Conservation (phyloP, 164 flowering plant genomes). For the Umbellularia californica region DNA sequence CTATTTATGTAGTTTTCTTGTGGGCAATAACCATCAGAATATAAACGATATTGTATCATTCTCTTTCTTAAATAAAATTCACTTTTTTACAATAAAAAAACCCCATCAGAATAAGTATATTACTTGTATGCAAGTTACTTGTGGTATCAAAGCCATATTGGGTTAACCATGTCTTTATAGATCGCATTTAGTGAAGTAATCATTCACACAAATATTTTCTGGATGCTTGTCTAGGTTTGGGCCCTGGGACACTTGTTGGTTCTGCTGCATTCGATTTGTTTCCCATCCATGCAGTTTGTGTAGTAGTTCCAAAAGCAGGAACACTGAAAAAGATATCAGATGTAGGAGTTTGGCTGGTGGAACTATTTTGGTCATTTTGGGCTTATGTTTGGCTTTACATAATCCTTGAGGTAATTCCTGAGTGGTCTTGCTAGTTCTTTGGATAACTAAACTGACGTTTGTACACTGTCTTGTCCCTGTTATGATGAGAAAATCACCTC, state of each 20-base stretch:
- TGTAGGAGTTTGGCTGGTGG: slow-evolving; percentile 92
- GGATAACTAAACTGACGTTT: neutral
- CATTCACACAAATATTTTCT: neutral
- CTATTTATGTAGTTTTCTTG: neutral
- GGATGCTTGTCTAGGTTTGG: slow-evolving; percentile 53
- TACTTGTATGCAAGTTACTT: neutral
- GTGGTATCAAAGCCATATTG: neutral
- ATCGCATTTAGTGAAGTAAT: too few species aligned
- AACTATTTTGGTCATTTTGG: slow-evolving; percentile 98
- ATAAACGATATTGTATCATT: too few species aligned
- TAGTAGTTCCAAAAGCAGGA: slow-evolving; percentile 88
- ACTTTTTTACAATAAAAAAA: too few species aligned
- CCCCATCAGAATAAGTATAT: neutral
- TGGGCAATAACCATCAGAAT: too few species aligned
- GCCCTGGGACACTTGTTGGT: slow-evolving; percentile 96
- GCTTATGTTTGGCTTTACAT: slow-evolving; percentile 92
- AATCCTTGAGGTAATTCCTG: slow-evolving; percentile 62
- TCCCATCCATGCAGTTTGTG: slow-evolving; percentile 97
- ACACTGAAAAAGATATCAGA: slow-evolving; percentile 83
- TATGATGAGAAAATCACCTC: neutral
- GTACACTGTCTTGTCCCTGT: neutral
- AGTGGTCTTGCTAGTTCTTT: neutral
- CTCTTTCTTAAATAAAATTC: too few species aligned
- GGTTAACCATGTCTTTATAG: neutral
- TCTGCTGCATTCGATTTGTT: slow-evolving; percentile 97